Evolutionary conservation across 2,329 filamentous ascomycete genomes (phyloP), one percentile per base, ranked within the genome.

Genomic region (Aspergillus aculeatinus): DNA sequence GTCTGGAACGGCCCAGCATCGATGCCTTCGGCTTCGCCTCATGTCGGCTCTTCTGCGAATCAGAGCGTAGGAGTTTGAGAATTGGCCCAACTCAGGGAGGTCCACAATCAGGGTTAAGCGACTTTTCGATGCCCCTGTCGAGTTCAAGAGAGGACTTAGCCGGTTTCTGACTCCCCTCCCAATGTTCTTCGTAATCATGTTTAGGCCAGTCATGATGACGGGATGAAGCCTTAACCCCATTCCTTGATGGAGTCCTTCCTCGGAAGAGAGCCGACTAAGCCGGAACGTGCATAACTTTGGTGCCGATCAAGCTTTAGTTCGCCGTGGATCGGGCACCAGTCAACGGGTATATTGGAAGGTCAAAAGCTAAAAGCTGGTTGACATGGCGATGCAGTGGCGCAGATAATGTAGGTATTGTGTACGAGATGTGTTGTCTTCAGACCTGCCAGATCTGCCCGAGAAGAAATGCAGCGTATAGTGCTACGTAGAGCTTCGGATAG

Each of bases 31-130:
- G 53, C 42, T 21, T 23, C 42, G 53, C 42, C 14, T 11, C 27
- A n/a, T 19, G 27, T 55, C 53, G 53, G 53, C 53, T 33, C 53
- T 19, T 47, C 25, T 11, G 48, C 44, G 53, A 55, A 55, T 47
- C 53, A 55, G 53, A 48, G n/a, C 14, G 12, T 19, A 16, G 16
- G 39, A 16, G 39, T 44, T 29, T 44, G 39, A 44, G 39, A 16
- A 52, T 52, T 16, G 39, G 31, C 23, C 9, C 50, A 16, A 23
- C 25, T 2, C 48, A 14, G 48, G 9, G 48, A 11, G 48, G 23
- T n/a, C 53, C 53, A 55, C 53, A 55, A 35, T 35, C 16, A 55
- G 53, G 2, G 12, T 55, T 55, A 55, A 55, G 53, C 53, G 53
- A 55, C 42, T 23, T 19, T 21, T 9, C 11, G 27, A 47, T n/a